Evolutionary conservation across 176 grass and related monocot species (phyloP).

Genomic region (Musa acuminata): DNA sequence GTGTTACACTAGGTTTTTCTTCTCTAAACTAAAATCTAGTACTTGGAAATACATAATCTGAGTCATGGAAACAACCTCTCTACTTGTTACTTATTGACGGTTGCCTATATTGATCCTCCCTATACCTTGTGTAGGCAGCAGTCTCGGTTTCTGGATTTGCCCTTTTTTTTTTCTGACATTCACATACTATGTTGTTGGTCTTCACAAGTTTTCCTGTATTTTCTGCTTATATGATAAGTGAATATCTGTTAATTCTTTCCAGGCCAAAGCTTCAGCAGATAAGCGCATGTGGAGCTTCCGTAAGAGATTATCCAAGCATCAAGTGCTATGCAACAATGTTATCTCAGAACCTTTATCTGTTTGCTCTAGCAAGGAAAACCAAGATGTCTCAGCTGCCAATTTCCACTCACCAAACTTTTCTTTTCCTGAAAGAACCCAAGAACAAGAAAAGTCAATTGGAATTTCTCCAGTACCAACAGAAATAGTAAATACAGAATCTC

Average conservation of each 20-base stretch:
- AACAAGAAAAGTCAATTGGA: conserved; percentile 32
- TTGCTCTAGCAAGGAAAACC: conserved; percentile 70
- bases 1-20: no score
- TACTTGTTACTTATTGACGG: no score
- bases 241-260: conserved; percentile 17
- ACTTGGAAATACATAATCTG: no score
- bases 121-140: no score
- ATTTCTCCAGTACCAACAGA: conserved; percentile 18
- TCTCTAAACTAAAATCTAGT: no score
- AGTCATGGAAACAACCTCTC: no score
- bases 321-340: conserved; percentile 71
- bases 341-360: conserved; percentile 60
- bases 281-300: conserved; percentile 95
- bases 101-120: no score
- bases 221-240: not conserved
- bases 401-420: conserved; percentile 58
- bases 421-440: conserved; percentile 53
- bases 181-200: not conserved
- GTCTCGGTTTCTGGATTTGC: no score
- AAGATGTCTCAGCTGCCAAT: conserved; percentile 41
- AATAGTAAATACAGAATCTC: conserved; percentile 32
- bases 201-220: not conserved
- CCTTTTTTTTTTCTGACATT: not conserved
- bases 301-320: conserved; percentile 87
- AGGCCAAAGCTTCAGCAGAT: conserved; percentile 78